Evolutionary conservation across 345 rosid species (phyloP).

Genomic region (Gossypium mustelinum): DNA sequence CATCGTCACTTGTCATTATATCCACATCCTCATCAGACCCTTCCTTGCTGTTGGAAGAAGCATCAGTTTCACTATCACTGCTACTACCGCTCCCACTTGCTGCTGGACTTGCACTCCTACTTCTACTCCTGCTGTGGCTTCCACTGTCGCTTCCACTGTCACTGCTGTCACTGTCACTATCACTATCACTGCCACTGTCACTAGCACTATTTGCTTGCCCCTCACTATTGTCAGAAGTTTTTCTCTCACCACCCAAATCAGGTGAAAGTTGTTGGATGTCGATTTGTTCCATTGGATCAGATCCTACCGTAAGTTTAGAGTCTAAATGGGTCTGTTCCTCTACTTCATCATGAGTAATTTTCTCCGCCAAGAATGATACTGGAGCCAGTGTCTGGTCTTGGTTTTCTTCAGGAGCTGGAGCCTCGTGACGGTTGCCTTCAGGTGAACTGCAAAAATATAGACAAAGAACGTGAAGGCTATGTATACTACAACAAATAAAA

Average conservation of each 20-base stretch:
- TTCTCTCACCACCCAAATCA: constrained; percentile 55
- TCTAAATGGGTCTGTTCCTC: constrained; percentile 38
- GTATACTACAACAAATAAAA: not conserved
- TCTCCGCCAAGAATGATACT: constrained; percentile 40
- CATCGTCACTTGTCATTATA: constrained; percentile 84
- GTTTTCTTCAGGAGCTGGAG: constrained; percentile 44
- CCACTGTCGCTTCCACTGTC: constrained; percentile 63
- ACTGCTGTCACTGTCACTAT: constrained; percentile 46
- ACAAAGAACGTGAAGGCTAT: not conserved
- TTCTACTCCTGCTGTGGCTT: constrained; percentile 48
- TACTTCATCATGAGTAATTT: constrained; percentile 27
- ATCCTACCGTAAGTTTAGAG: constrained; percentile 36
- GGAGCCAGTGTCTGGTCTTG: constrained; percentile 38
- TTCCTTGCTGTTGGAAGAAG: constrained; percentile 79
- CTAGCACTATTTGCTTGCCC: constrained; percentile 73
- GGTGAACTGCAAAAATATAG: constrained; percentile 56
- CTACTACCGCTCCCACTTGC: constrained; percentile 72
- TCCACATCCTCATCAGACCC: constrained; percentile 94
- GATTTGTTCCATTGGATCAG: constrained; percentile 35
- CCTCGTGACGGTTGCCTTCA: constrained; percentile 46
- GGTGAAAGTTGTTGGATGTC: constrained; percentile 47
- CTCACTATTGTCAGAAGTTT: constrained; percentile 59
- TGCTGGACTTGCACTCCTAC: constrained; percentile 42
- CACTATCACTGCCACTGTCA: constrained; percentile 42
- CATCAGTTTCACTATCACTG: constrained; percentile 91